phyloP scores from a whole-genome alignment of 257 asterid genomes.

The Apocynum venetum region DNA sequence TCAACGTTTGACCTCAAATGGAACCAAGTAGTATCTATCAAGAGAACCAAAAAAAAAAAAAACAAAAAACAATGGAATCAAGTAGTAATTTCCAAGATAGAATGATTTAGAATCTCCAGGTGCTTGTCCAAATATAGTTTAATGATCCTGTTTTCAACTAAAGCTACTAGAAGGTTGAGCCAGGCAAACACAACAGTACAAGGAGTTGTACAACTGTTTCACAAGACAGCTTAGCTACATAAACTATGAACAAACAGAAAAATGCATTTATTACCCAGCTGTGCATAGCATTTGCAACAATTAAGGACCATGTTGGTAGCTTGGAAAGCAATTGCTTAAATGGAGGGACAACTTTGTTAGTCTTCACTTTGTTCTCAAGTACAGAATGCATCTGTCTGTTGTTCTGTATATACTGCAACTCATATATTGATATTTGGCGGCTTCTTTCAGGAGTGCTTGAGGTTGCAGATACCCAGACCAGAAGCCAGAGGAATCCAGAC shows the following conservation, averaged over 20 bases:
- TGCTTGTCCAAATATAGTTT: neutral
- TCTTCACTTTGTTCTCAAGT: constrained; percentile 32
- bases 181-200: neutral
- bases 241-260: neutral
- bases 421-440: constrained; percentile 67
- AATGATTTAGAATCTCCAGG: neutral
- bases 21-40: neutral
- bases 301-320: constrained; percentile 91
- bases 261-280: constrained; percentile 72
- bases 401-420: constrained; percentile 73
- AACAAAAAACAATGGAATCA: neutral
- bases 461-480: constrained; percentile 90
- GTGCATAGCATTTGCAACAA: constrained; percentile 95
- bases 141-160: neutral
- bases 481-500: constrained; percentile 88
- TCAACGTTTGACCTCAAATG: neutral
- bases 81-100: neutral
- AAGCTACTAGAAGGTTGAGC: constrained; percentile 9
- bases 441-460: constrained; percentile 78
- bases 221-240: neutral
- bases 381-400: constrained; percentile 33
- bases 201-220: neutral
- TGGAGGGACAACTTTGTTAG: constrained; percentile 67
- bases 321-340: constrained; percentile 80
- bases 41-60: too few relatives aligned